These are phyloP conservation scores for Mallotus japonicus DNA, from an alignment of 441 rosid species.

Conservation along the genomic window DNA sequence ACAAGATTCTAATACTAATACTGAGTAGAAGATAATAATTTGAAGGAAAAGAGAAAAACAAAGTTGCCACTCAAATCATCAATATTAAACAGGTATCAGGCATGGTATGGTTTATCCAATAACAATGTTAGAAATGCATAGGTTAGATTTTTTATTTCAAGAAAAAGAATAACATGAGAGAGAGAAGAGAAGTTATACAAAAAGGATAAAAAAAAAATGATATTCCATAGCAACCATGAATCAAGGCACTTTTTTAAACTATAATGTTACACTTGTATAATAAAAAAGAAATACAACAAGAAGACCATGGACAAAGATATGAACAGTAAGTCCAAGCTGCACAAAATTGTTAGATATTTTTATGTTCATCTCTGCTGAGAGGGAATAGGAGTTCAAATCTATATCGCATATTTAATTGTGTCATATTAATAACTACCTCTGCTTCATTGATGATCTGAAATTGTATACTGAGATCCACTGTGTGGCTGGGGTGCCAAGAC, in stretches of 20 bases:
- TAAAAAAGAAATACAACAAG: not conserved
- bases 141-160: too few relatives aligned
- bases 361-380: not conserved
- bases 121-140: not conserved
- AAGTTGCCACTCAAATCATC: not conserved
- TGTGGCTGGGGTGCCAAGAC: constrained; percentile 52
- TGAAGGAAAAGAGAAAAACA: not conserved
- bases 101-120: not conserved
- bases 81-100: not conserved
- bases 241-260: not conserved
- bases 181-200: too few relatives aligned
- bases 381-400: not conserved
- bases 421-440: constrained; percentile 34
- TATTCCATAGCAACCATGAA: not conserved
- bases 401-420: not conserved
- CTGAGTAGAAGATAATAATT: not conserved
- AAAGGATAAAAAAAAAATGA: not conserved
- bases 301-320: not conserved
- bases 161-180: too few relatives aligned
- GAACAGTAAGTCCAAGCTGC: not conserved
- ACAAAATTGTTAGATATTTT: not conserved
- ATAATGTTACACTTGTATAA: not conserved
- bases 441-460: constrained; percentile 53
- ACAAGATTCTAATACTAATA: not conserved
- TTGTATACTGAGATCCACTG: constrained; percentile 64